Conservation (phyloP, 768 basidiomycete genomes). For the Hemileccinum rubropunctum region DNA sequence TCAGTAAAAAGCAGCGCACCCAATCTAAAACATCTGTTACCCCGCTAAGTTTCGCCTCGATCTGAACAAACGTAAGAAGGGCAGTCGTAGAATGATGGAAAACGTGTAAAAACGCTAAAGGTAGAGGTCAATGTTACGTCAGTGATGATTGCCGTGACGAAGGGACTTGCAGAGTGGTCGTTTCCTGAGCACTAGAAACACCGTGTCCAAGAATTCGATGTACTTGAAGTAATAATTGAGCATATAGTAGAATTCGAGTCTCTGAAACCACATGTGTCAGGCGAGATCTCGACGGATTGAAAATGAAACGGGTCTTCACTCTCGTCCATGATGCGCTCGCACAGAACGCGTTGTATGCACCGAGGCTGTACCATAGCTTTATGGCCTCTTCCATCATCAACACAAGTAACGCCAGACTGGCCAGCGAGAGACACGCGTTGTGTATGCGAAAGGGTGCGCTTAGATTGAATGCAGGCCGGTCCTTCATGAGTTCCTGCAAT, state of each 20-base stretch:
- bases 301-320: slow-evolving; percentile 44
- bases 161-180: slow-evolving; percentile 77
- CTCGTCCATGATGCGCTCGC: slow-evolving; percentile 74
- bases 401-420: slow-evolving; percentile 73
- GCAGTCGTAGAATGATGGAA: slow-evolving; percentile 98
- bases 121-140: neutral
- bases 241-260: slow-evolving; percentile 93
- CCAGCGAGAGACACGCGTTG: slow-evolving; percentile 79
- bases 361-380: slow-evolving; percentile 68
- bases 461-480: slow-evolving; percentile 63
- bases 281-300: neutral
- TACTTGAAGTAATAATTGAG: slow-evolving; percentile 98
- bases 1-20: neutral
- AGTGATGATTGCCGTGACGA: neutral
- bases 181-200: slow-evolving; percentile 96
- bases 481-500: slow-evolving; percentile 79
- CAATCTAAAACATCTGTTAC: slow-evolving; percentile 35
- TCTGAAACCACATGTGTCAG: slow-evolving; percentile 40
- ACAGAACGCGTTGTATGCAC: slow-evolving; percentile 76
- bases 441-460: slow-evolving; percentile 78
- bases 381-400: slow-evolving; percentile 85
- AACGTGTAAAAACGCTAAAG: slow-evolving; percentile 88
- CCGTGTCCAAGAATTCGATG: slow-evolving; percentile 89
- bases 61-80: slow-evolving; percentile 85
- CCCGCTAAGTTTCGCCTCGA: slow-evolving; percentile 85